Evolutionary conservation across 768 basidiomycete genomes (phyloP), one percentile per base, ranked within the genome.

Genomic region (Chlorophyllum brunneum): DNA sequence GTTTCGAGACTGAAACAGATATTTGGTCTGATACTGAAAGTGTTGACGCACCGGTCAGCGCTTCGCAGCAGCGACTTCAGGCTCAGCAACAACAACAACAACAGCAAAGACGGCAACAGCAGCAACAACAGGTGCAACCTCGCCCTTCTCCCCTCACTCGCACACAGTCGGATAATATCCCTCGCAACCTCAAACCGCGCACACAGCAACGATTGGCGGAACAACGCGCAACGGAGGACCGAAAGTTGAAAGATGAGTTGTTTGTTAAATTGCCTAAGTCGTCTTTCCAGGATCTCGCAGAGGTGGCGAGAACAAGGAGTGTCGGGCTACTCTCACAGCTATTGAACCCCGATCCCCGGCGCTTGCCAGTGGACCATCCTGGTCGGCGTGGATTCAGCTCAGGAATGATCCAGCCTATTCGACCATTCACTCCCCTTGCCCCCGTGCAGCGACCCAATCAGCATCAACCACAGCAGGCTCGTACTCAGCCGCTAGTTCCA

Each of bases 231-330:
- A 84, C 81, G 0, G 59, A 79, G 53, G 85, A 88, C 62, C 81
- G 73, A 1, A 78, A 80, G 60, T 77, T 81, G 15, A 79, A 85
- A 58, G 77, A 79, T 24, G 86, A 92, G 11, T 72, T 92, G 73
- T 86, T 88, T 60, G 75, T 78, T 55, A 90, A 91, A 67, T 74
- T 83, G 11, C 87, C 86, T 1, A 75, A 79, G 46, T 68, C 77
- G 24, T 85, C 82, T 27, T 87, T 86, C 62, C 81, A 81, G 77
- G 63, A 82, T 65, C 61, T 81, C 67, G 52, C 61, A 1, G 61
- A 59, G n/a, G 55, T 60, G 20, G 63, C 64, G 38, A 62, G 71
- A 16, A 67, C 72, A 52, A 56, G 59, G 50, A 75, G 75, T 36
- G 69, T 70, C 0, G 88, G 88, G 3, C 65, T 87, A 37, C 68